phyloP scores from a whole-genome alignment of 345 rosid genomes.

The Eucalyptus sp. region DNA sequence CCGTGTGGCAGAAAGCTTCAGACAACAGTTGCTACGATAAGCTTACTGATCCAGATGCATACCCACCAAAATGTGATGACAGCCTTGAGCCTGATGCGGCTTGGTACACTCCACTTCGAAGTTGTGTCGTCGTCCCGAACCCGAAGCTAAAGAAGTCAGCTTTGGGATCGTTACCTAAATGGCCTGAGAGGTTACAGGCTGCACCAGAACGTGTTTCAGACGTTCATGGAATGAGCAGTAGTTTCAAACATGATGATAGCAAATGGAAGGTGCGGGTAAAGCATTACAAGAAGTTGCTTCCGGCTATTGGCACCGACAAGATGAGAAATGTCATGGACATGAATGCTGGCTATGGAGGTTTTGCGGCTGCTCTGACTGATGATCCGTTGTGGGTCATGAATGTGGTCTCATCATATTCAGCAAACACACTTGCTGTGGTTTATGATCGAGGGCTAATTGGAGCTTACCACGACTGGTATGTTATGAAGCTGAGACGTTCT shows the following conservation, averaged over 20 bases:
- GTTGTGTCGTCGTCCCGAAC: conserved; percentile 81
- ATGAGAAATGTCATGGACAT: conserved; percentile 97
- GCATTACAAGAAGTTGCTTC: conserved; percentile 80
- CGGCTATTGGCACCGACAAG: conserved; percentile 69
- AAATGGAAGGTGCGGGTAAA: conserved; percentile 77
- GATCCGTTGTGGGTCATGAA: conserved; percentile 97
- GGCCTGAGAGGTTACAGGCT: conserved; percentile 73
- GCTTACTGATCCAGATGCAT: conserved; percentile 55
- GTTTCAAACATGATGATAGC: conserved; percentile 66
- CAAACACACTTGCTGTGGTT: conserved; percentile 71
- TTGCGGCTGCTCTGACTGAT: conserved; percentile 70
- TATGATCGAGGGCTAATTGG: conserved; percentile 97
- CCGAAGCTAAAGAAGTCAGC: conserved; percentile 48
- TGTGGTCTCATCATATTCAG: conserved; percentile 80
- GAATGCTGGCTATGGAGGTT: conserved; percentile 91
- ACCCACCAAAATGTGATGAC: conserved; percentile 89
- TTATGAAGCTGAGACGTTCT: not conserved
- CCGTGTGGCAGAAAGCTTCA: conserved; percentile 86
- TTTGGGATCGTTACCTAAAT: conserved; percentile 54
- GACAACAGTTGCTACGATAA: conserved; percentile 60
- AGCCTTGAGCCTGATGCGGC: conserved; percentile 97
- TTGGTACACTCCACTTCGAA: conserved; percentile 92
- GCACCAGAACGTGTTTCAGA: conserved; percentile 73
- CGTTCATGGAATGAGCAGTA: conserved; percentile 40
- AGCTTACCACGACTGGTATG: conserved; percentile 88